Evolutionary conservation across 176 grass and related monocot species (phyloP), one percentile per base, ranked within the genome.

Genomic region (Paspalum vaginatum): DNA sequence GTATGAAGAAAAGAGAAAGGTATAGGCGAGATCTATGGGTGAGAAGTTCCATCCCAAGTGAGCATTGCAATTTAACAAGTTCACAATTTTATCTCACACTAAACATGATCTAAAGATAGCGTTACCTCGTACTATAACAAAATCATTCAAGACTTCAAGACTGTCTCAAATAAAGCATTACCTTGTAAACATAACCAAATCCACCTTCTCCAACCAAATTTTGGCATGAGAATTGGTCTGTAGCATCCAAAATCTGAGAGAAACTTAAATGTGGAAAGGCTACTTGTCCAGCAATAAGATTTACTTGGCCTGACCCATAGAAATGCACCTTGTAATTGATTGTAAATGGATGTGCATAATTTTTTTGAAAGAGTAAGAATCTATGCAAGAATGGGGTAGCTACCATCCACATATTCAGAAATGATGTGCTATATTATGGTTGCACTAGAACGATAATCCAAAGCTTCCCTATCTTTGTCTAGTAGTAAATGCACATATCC

Each of bases 171-270:
- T n/a, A 51, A 41, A 79, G 25, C 4, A 66, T 24, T 85, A 85
- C 84, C 84, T 80, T 86, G 49, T 80, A 86, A 74, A 43, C 51
- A 58, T 22, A 4, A 1, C 84, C 84, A 57, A 86, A 86, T 66
- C 49, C 76, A 65, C 76, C 84, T 6, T 25, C 0, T 18, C 67
- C 84, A 64, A 79, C 11, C 32, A 85, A 72, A 42, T 79, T 80
- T 13, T 9, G 24, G 1, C n/a, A 14, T 54, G 76, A 74, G 5
- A 78, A 79, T 22, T 80, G 73, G 8, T 80, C 11, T 1, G 84
- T 86, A 24, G 59, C 43, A 49, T 5, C 45, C 75, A 39, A 9
- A 57, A 80, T 86, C 18, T 86, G 49, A 20, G 76, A 65, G 7
- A 86, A 80, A 65, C 25, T 74, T 43, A 79, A 79, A 52, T 4